Evolutionary conservation across 1,284 basidiomycete genomes (phyloP), one percentile per base, ranked within the genome.

Genomic region (Pulveroboletus ridleyi): DNA sequence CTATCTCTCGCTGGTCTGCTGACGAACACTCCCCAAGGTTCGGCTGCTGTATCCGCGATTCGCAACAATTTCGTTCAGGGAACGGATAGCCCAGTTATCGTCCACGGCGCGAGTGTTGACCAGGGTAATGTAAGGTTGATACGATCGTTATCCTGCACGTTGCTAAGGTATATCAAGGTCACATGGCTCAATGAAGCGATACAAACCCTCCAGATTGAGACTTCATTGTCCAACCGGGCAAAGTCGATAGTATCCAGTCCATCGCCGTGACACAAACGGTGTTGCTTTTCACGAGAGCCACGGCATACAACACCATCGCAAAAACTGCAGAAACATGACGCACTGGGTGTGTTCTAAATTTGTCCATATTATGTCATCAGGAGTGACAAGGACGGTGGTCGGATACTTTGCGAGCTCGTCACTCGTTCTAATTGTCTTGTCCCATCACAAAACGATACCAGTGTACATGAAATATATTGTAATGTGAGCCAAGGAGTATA

Each of bases 131-230:
- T 89, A 68, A 58, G 82, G 70, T 20, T 15, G 57, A 42, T 46
- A 41, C 22, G 6, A 42, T 22, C 39, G 6, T 58, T 53, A 33
- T 56, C 50, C 52, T 50, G 54, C 54, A 23, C 14, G 7, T 59
- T 47, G 35, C 69, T 74, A 23, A 71, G 39, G 20, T 49, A 20
- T 15, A 6, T 29, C 20, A 62, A 89, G 87, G 88, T 90, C 20
- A 84, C 84, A 3, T 94, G 92, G 91, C 79, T 94, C 35, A 92
- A 92, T 73, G 84, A 90, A 57, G 92, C 86, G 41, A 92, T 94
- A 74, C 87, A 88, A 77, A 78, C 81, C 49, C 84, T 94, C n/a
- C 76, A 81, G 60, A 81, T 94, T 6, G 77, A 79, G 5, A 86
- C 91, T 1, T 78, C 84, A 23, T 80, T 94, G 49, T 92, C 91